Conservation (phyloP, 208 protist genomes). For the Entamoeba moshkovskii region DNA sequence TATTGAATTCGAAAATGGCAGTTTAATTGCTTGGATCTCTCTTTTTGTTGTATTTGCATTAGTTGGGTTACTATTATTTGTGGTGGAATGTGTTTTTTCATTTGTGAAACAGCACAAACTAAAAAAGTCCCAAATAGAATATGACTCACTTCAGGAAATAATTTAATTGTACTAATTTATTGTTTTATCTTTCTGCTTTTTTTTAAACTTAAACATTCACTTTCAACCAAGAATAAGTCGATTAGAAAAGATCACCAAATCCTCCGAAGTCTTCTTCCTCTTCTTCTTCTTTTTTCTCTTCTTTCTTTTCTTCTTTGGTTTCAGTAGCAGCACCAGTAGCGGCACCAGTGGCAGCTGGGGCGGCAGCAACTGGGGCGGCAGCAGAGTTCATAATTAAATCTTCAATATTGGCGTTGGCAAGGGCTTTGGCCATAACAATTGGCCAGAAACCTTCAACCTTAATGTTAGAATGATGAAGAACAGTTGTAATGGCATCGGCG, state of each 20-base stretch:
- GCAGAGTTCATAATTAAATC: not conserved
- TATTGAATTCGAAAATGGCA: no score
- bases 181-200: no score
- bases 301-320: not conserved
- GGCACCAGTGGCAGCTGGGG: not conserved
- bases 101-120: no score
- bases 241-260: not conserved
- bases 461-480: not conserved
- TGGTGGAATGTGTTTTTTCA: no score
- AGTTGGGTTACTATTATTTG: no score
- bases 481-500: not conserved
- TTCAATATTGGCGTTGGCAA: not conserved
- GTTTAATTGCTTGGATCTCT: no score
- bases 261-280: not conserved
- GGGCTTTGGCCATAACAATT: not conserved
- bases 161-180: no score
- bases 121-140: no score
- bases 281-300: not conserved
- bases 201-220: no score
- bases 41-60: no score
- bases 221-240: not conserved
- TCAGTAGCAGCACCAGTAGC: not conserved
- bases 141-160: no score
- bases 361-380: not conserved
- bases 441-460: constrained; percentile 2